Base-by-base conservation (phyloP, 768 basidiomycete species). In the Agaricus sinodeliciosus region DNA sequence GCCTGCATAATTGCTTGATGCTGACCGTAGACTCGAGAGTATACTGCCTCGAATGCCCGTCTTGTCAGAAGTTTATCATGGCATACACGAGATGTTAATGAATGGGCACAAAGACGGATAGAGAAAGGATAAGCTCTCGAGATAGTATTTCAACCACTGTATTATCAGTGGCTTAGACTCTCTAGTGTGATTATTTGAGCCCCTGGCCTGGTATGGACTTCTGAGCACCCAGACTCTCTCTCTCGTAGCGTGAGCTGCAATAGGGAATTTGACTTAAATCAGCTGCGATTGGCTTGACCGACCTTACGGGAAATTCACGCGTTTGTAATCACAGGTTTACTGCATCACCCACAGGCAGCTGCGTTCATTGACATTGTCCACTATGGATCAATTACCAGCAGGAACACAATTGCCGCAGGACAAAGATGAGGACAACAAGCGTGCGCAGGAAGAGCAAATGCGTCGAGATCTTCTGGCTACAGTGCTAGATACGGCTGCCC, bases 401-500 rank as follows among this genome's bases (percentile, higher is more conserved):
- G 45, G 39, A 8, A 6, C 52, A 6, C 45, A 54, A 35, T 9
- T 22, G 11, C 45, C 52, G 4, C 55, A 56, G 25, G 58, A 58
- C 49, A 60, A 60, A 43, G 78, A 76, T 28, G 82, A 81, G 25
- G 80, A 80, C 35, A 77, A 75, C 0, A 81, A 78, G 51, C 74
- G 72, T 34, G 78, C 74, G 9, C 79, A 85, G 49, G 87, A 90
- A 56, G 89, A 90, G 56, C 76, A 90, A 64, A 80, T 84, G 78
- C 77, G 85, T 39, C 72, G 88, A 59, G 85, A 90, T 58, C 64
- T 93, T 59, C 78, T 94, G 63, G 78, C 85, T 7, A 87, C 88
- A 4, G 77, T 94, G 31, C 73, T 94, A 37, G 88, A 90, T 56
- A 69, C 76, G 4, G 82, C 79, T 49, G 91, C 92, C 37, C 78